Evolutionary conservation across 1,284 basidiomycete genomes (phyloP).

Genomic region (Irpex sp.): DNA sequence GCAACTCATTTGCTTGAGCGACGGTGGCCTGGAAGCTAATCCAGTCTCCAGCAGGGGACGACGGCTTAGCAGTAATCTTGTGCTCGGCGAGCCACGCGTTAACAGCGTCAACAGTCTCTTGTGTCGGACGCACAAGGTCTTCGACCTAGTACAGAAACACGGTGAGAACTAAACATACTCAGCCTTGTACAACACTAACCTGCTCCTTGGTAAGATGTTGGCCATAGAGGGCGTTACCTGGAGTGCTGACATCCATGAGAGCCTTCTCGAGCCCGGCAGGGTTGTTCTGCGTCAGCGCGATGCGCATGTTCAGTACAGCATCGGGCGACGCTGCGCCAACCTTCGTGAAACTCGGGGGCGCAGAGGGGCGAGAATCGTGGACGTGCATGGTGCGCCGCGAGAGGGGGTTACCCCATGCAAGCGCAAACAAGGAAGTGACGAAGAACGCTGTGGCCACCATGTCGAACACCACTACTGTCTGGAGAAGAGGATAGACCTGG

Average conservation of each 20-base stretch:
- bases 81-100: conserved; percentile 35
- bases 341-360: conserved; percentile 27
- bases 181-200: conserved; percentile 18
- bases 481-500: conserved; percentile 11
- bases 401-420: conserved; percentile 24
- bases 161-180: not conserved
- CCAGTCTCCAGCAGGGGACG: conserved; percentile 39
- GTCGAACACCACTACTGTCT: conserved; percentile 7
- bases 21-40: conserved; percentile 34
- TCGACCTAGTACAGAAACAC: conserved; percentile 27
- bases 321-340: conserved; percentile 25
- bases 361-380: conserved; percentile 25
- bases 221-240: conserved; percentile 29
- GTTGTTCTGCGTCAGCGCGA: conserved; percentile 32
- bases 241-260: conserved; percentile 33
- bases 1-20: conserved; percentile 34
- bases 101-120: conserved; percentile 32
- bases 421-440: conserved; percentile 22
- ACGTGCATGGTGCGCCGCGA: conserved; percentile 24
- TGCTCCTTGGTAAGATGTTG: conserved; percentile 32
- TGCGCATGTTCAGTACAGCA: conserved; percentile 27
- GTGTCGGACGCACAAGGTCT: conserved; percentile 32
- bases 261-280: conserved; percentile 31
- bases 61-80: conserved; percentile 27
- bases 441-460: conserved; percentile 21